Evolutionary conservation across 108 stramenopile genomes (phyloP).

Genomic region (Pelagomonas calceolata): DNA sequence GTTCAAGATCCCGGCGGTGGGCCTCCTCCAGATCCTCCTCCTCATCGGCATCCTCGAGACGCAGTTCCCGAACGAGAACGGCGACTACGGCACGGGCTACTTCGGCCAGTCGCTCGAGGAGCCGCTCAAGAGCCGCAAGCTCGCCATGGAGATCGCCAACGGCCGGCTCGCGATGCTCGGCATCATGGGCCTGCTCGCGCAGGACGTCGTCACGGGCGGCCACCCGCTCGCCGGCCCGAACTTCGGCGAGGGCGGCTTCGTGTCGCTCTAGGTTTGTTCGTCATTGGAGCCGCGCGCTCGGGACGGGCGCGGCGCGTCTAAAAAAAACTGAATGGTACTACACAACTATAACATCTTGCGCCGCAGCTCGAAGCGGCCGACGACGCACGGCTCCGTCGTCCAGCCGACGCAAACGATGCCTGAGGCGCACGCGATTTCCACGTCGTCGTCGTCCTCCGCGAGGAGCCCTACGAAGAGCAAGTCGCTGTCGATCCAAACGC

Average conservation of each 20-base stretch:
- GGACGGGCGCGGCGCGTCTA: neutral
- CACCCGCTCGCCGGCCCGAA: neutral
- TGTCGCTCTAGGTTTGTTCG: neutral
- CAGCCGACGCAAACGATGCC: too few species aligned
- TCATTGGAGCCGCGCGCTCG: neutral
- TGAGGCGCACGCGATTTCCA: too few species aligned
- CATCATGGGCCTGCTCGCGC: constrained; percentile 10
- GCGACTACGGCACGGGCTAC: constrained; percentile 6
- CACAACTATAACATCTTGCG: too few species aligned
- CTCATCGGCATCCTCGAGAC: constrained; percentile 5
- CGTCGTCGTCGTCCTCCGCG: too few species aligned
- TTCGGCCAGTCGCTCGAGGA: constrained; percentile 5
- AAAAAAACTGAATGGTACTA: too few species aligned
- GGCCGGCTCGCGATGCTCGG: constrained; percentile 15
- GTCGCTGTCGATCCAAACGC: too few species aligned
- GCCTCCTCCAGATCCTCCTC: constrained; percentile 11
- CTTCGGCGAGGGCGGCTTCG: neutral
- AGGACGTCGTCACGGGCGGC: constrained; percentile 4
- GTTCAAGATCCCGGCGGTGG: constrained; percentile 2
- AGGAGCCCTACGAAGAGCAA: too few species aligned
- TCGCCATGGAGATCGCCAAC: constrained; percentile 2
- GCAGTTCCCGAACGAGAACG: neutral
- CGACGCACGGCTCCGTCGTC: too few species aligned
- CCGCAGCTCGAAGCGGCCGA: too few species aligned
- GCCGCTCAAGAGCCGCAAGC: constrained; percentile 5